Evolutionary conservation across 345 rosid species (phyloP), one percentile per base, ranked within the genome.

Genomic region (Mercurialis annua): DNA sequence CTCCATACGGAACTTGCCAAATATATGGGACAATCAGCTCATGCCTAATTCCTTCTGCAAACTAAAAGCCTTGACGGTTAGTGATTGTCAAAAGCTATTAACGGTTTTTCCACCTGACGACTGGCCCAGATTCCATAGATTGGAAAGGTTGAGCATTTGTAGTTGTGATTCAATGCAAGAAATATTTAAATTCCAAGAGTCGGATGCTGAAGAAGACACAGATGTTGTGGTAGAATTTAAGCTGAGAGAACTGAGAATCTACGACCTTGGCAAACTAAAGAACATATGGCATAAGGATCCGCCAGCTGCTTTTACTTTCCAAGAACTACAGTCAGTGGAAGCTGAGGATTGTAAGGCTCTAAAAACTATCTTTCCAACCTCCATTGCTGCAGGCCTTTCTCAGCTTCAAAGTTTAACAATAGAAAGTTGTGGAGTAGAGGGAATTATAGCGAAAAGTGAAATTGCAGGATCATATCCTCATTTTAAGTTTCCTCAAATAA

Each of bases 401-500:
- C 16, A 50, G 49, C 69, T 79, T 26, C 69, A 71, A 51, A n/a
- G 26, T 10, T 24, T 79, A 7, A 16, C 24, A 15, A 40, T 75
- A 31, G 40, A 47, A 9, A 0, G 12, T 18, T 73, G 76, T n/a
- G 49, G n/a, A n/a, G 24, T 72, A 54, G 73, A 76, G 59, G 47
- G 66, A 24, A 67, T 66, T 51, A 62, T 78, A 51, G 38, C 62
- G 29, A 61, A 51, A 23, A 40, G 3, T n/a, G 61, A 61, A 42
- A 17, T 7, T 14, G n/a, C n/a, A n/a, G 42, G 61, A 50, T 29
- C 15, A 18, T 24, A 15, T 10, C 30, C 34, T 3, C 0, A 2
- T 26, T 65, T 75, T 65, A 40, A 14, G 24, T 68, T 75, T 50
- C 75, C 80, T 15, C 42, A 38, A 9, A 6, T 52, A 20, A 9